phyloP scores from a whole-genome alignment of 225 moss, liverwort and hornwort species.

The Asterella californica region DNA sequence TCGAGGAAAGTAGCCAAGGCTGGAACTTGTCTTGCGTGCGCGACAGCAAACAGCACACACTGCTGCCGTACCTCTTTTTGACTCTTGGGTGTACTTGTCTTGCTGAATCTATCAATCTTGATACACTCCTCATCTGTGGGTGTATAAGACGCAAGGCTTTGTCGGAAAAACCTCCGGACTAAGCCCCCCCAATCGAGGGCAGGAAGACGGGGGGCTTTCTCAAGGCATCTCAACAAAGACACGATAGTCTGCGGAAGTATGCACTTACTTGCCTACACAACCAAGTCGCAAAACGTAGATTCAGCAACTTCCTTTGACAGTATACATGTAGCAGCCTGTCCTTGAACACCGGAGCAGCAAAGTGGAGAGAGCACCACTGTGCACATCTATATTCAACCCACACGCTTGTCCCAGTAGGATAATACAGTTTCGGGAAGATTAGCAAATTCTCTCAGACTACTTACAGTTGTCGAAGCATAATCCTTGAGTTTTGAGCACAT shows the following conservation, averaged over 20 bases:
- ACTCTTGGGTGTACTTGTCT: not conserved
- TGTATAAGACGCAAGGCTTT: conserved; percentile 8
- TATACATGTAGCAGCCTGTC: not conserved
- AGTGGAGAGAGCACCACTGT: not conserved
- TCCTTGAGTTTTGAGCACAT: conserved; percentile 37
- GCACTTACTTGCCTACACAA: not conserved
- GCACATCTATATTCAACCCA: not conserved
- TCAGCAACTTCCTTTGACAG: not conserved
- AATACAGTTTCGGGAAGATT: not conserved
- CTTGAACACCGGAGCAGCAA: not conserved
- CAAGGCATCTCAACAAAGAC: conserved; percentile 37
- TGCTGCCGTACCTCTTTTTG: conserved; percentile 29
- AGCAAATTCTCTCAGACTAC: not conserved
- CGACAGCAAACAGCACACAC: conserved; percentile 43
- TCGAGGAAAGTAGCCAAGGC: conserved; percentile 42
- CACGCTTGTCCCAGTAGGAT: too few species aligned
- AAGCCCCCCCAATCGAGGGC: conserved; percentile 47
- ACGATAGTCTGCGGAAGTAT: conserved; percentile 27
- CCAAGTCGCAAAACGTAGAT: not conserved
- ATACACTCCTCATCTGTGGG: not conserved
- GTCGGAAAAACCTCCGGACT: conserved; percentile 32
- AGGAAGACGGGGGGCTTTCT: conserved; percentile 45
- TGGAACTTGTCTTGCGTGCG: conserved; percentile 44
- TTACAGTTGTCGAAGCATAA: conserved; percentile 20
- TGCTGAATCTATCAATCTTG: not conserved